Evolutionary conservation across 164 flowering plant species (phyloP).

Genomic region (Vitis vinifera): ASM3070453v1 NC_081806.1:2303001-2303500

Average conservation of each 20-base stretch:
- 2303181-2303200: constrained; percentile 91
- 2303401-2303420: constrained; percentile 73
- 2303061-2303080: constrained; percentile 71
- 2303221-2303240: constrained; percentile 86
- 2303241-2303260: constrained; percentile 95
- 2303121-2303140: constrained; percentile 83
- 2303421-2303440: constrained; percentile 84
- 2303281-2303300: constrained; percentile 83
- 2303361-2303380: constrained; percentile 58
- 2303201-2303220: constrained; percentile 92
- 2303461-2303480: constrained; percentile 64
- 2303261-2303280: constrained; percentile 86
- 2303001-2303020: constrained; percentile 59
- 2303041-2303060: constrained; percentile 44
- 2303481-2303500: constrained; percentile 26
- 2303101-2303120: constrained; percentile 66
- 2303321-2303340: constrained; percentile 87
- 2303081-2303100: constrained; percentile 67
- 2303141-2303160: constrained; percentile 82
- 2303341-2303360: constrained; percentile 86
- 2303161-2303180: constrained; percentile 84
- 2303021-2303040: constrained; percentile 77
- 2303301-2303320: constrained; percentile 92
- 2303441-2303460: constrained; percentile 65
- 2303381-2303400: constrained; percentile 71